phyloP scores from a whole-genome alignment of 208 protist species.

The Naegleria lovaniensis region DNA sequence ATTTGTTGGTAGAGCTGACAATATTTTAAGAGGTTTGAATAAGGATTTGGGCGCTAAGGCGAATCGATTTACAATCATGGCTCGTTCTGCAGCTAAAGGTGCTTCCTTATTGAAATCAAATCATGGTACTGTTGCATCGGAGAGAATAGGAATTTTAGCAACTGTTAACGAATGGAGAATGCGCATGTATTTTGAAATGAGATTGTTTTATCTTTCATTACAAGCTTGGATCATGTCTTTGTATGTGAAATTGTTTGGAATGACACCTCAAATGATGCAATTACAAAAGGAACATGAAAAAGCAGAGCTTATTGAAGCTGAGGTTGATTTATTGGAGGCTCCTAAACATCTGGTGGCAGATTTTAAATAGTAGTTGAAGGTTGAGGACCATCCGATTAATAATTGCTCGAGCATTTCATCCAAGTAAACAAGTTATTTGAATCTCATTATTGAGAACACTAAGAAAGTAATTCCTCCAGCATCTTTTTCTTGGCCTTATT shows the following conservation, averaged over 20 bases:
- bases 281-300: neutral
- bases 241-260: neutral
- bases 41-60: neutral
- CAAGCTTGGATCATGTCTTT: neutral
- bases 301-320: neutral
- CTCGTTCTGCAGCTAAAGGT: neutral
- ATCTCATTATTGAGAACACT: too few species aligned
- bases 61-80: conserved; percentile 15
- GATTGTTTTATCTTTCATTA: neutral
- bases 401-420: too few species aligned
- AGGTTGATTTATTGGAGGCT: conserved; percentile 10
- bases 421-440: too few species aligned
- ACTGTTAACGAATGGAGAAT: neutral
- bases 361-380: too few species aligned
- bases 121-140: neutral
- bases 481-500: too few species aligned
- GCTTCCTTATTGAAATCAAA: neutral
- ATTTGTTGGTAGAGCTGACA: neutral
- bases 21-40: neutral
- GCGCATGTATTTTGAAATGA: neutral
- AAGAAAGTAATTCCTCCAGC: too few species aligned
- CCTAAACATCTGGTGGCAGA: neutral
- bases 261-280: neutral
- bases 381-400: too few species aligned
- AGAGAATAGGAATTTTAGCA: neutral